Base-by-base conservation (phyloP, 768 basidiomycete genomes). In the Naganishia onofrii region DNA sequence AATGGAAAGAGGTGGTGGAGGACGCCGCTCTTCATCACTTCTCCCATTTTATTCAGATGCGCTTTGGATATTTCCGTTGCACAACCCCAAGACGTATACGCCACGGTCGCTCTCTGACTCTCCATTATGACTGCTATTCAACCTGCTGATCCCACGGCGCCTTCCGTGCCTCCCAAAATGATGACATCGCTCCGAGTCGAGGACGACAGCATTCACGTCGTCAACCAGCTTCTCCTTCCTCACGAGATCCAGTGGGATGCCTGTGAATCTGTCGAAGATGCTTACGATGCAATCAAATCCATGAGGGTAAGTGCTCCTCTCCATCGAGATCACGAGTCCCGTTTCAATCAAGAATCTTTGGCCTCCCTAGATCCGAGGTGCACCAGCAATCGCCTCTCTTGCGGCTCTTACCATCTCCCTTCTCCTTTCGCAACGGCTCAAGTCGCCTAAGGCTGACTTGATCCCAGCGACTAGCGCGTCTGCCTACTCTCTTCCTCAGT, bases 371-470 rank as follows among this genome's bases (percentile, higher is more conserved):
- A 90, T 90, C 73, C 88, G 95, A 57, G 94, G 94, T 6, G 95
- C 94, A 5, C 94, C 94, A 0, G 95, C 94, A 21, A 97, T 98
- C 54, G 94, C 90, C 0, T 92, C 93, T 0, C 87, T 97, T 15
- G 94, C 93, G 7, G 87, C 92, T 0, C 87, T 95, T 17, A 86
- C 90, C 0, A 83, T 95, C 66, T 73, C 85, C 93, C 54, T 84
- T 86, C 4, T 83, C 83, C 4, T 86, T 85, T 8, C 63, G 57
- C 26, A 36, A 70, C 31, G 73, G 71, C 58, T 71, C 21, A 53
- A 54, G 26, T 31, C 54, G 44, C 70, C 70, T 42, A 21, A 34
- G 34, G 58, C 34, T n/a, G n/a, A 52, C 9, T 38, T 31, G 6
- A 44, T 60, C 26, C 36, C 69, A 26, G 31, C 60, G 9, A 53